Percentiles rank a stretch among this genome's conserved stretches.
phyloP scores from a whole-genome alignment of 169 alveolate genomes.

The Plasmodium billcollinsi region DNA sequence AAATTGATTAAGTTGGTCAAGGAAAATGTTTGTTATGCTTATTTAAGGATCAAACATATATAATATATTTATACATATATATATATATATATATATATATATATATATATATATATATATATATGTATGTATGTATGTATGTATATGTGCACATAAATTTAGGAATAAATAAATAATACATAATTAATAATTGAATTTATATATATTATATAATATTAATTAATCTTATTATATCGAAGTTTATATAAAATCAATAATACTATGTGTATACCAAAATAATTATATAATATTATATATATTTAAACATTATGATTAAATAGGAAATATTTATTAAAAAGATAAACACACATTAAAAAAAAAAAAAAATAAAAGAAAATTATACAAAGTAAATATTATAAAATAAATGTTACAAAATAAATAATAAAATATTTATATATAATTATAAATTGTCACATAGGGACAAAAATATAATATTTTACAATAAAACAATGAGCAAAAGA shows the following conservation, averaged over 20 bases:
- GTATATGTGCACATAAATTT: neutral
- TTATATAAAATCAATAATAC: no score
- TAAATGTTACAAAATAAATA: neutral
- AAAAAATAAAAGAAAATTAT: neutral
- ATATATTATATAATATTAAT: no score
- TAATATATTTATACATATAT: no score
- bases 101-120: slow-evolving; percentile 4
- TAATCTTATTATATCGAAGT: no score
- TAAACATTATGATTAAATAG: no score
- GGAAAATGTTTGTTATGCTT: no score
- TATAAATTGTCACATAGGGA: neutral
- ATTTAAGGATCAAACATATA: no score
- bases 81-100: neutral
- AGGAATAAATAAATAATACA: no score
- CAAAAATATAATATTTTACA: neutral
- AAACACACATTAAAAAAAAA: neutral
- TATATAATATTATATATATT: no score
- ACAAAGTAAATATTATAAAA: neutral
- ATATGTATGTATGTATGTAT: neutral
- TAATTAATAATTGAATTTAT: no score
- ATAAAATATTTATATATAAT: neutral
- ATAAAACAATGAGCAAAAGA: neutral
- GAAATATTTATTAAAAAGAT: neutral
- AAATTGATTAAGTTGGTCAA: no score
- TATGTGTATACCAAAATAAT: no score